Percentiles rank a stretch among this genome's conserved stretches.
phyloP scores from a whole-genome alignment of 371 early-diverging fungal genomes.

The Saksenaea oblongispora region DNA sequence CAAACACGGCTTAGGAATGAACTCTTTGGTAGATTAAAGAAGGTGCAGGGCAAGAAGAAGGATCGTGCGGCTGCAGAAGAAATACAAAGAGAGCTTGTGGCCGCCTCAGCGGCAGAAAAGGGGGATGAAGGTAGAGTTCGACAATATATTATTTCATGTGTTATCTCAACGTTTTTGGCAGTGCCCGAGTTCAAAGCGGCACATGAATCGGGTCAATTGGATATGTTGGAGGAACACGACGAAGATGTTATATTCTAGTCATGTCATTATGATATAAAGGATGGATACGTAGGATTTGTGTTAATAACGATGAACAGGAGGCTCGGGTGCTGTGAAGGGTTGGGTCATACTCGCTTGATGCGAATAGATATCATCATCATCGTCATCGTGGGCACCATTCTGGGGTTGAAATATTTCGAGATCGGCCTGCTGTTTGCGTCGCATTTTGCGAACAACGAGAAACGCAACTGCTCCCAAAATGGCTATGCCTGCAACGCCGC shows the following conservation, averaged over 20 bases:
- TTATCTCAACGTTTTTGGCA: conserved; percentile 6
- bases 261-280: neutral
- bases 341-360: neutral
- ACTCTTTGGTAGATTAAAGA: conserved; percentile 74
- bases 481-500: conserved; percentile 34
- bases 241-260: conserved; percentile 63
- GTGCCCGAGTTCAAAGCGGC: conserved; percentile 35
- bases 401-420: conserved; percentile 37
- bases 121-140: conserved; percentile 12
- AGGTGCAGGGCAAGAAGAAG: conserved; percentile 98
- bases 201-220: conserved; percentile 45
- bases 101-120: conserved; percentile 16
- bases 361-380: neutral
- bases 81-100: conserved; percentile 22
- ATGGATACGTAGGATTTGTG: neutral
- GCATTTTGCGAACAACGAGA: conserved; percentile 19
- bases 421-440: conserved; percentile 15
- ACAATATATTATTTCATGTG: neutral
- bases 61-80: conserved; percentile 71
- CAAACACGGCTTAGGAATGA: neutral
- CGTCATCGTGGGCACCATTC: conserved; percentile 24
- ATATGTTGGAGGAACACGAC: conserved; percentile 57
- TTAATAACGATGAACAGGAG: neutral
- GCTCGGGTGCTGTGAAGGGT: conserved; percentile 1
- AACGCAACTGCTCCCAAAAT: conserved; percentile 28